These are phyloP conservation scores for Fusarium sp. DNA, from an alignment of 2,329 filamentous ascomycete species.

Conservation along the genomic window DNA sequence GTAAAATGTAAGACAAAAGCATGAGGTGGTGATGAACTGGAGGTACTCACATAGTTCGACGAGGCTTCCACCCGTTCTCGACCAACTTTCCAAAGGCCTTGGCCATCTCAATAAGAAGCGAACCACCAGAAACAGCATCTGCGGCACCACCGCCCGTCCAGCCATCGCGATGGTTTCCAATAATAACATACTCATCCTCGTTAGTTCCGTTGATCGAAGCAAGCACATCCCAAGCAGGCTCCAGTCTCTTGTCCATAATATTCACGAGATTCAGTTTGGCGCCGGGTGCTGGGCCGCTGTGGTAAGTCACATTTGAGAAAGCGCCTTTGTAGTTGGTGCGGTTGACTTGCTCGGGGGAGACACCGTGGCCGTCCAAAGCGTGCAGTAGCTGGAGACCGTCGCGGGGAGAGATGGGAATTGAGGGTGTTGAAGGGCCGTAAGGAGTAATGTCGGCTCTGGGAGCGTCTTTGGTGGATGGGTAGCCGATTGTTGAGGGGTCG, in stretches of 20 bases:
- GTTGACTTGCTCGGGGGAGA: conserved; percentile 20
- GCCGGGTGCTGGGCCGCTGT: conserved; percentile 27
- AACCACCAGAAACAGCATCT: conserved; percentile 64
- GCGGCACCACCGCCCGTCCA: conserved; percentile 66
- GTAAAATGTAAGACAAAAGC: no score
- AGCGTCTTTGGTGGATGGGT: conserved; percentile 34
- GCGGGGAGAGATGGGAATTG: conserved; percentile 28
- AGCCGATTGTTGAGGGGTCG: conserved; percentile 37
- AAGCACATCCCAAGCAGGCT: conserved; percentile 51
- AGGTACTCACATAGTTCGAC: conserved; percentile 60
- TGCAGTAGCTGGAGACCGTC: conserved; percentile 23
- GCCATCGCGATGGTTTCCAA: conserved; percentile 66
- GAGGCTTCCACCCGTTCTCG: conserved; percentile 63
- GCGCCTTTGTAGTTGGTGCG: conserved; percentile 30
- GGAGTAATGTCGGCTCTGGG: conserved; percentile 26
- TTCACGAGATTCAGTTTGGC: conserved; percentile 18
- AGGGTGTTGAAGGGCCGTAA: conserved; percentile 32
- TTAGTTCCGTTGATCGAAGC: conserved; percentile 56
- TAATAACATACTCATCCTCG: conserved; percentile 57
- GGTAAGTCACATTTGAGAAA: conserved; percentile 29
- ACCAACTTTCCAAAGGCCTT: conserved; percentile 61
- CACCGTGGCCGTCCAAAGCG: conserved; percentile 18
- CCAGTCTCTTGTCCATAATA: conserved; percentile 30
- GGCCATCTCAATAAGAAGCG: conserved; percentile 61
- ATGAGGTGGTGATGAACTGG: no score